Evolutionary conservation across 2,329 filamentous ascomycete genomes (phyloP).

Genomic region (Nemania sp.): DNA sequence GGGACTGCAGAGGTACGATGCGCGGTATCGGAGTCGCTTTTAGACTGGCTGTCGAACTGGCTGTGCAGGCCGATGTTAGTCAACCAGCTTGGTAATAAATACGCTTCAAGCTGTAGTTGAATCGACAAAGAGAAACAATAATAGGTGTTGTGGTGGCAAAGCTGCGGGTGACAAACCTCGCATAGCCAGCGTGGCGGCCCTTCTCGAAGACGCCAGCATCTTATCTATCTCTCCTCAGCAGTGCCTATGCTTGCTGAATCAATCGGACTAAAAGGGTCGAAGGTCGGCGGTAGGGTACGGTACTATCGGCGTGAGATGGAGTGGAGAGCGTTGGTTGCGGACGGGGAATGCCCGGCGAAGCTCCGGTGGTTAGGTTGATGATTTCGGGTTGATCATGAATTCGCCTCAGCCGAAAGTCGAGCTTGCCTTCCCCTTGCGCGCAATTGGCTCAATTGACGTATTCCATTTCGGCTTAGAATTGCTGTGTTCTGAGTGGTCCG

Average conservation of each 20-base stretch:
- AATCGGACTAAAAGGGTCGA: background rate
- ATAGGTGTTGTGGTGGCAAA: no score
- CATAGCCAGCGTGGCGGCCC: slow-evolving; percentile 47
- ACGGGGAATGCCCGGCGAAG: slow-evolving; percentile 16
- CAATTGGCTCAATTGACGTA: slow-evolving; percentile 29
- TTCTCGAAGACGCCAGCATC: slow-evolving; percentile 48
- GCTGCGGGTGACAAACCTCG: slow-evolving; percentile 40
- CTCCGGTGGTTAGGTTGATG: slow-evolving; percentile 18
- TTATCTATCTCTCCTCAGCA: slow-evolving; percentile 17
- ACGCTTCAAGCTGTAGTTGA: no score
- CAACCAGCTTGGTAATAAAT: no score
- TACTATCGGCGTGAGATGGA: slow-evolving; percentile 3
- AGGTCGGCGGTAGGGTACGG: background rate
- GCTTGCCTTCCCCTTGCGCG: slow-evolving; percentile 18
- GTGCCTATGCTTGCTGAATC: no score
- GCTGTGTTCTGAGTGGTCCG: slow-evolving; percentile 24
- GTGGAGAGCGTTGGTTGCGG: slow-evolving; percentile 21
- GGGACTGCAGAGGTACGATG: slow-evolving; percentile 64
- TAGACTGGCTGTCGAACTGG: no score
- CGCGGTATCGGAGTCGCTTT: slow-evolving; percentile 68
- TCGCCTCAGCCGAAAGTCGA: slow-evolving; percentile 25
- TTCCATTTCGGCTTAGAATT: slow-evolving; percentile 21
- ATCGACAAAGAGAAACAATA: no score
- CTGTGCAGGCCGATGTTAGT: slow-evolving; percentile 48
- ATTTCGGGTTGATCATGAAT: slow-evolving; percentile 14